phyloP scores from a whole-genome alignment of 2,329 filamentous ascomycete species.

The Diaporthe citri region DNA sequence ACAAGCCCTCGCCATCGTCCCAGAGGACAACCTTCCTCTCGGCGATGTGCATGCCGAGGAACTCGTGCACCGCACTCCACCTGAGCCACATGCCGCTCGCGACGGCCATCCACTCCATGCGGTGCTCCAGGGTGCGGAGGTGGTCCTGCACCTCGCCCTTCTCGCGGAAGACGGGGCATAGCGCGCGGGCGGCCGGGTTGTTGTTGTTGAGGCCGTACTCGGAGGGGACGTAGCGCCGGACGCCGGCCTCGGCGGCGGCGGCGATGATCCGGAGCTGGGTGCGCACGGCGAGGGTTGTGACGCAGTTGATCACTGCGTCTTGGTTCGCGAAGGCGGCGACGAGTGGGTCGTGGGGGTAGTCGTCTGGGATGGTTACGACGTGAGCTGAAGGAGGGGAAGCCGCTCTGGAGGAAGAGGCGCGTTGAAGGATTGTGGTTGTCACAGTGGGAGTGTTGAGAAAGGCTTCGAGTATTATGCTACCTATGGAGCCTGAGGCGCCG shows the following conservation, averaged over 20 bases:
- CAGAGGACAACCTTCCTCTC: slow-evolving; percentile 46
- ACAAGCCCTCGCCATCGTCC: slow-evolving; percentile 51
- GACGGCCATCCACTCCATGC: slow-evolving; percentile 50
- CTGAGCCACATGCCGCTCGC: slow-evolving; percentile 48
- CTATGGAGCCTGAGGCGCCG: slow-evolving; percentile 1
- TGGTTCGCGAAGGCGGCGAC: slow-evolving; percentile 45
- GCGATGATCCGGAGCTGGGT: slow-evolving; percentile 66
- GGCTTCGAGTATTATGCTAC: background rate
- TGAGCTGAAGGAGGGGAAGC: slow-evolving; percentile 41
- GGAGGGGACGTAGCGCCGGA: slow-evolving; percentile 67
- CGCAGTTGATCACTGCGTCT: slow-evolving; percentile 56
- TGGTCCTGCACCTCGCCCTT: slow-evolving; percentile 49
- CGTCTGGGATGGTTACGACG: slow-evolving; percentile 46
- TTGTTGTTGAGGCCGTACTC: slow-evolving; percentile 61
- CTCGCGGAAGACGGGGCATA: slow-evolving; percentile 45
- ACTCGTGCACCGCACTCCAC: slow-evolving; percentile 46
- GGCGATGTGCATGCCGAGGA: slow-evolving; percentile 43
- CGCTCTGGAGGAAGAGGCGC: slow-evolving; percentile 45
- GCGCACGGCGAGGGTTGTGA: slow-evolving; percentile 50
- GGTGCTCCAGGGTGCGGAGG: slow-evolving; percentile 44
- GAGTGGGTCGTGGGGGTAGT: slow-evolving; percentile 46
- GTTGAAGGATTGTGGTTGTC: slow-evolving; percentile 39
- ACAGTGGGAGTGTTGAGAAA: slow-evolving; percentile 1
- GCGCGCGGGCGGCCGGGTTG: slow-evolving; percentile 45
- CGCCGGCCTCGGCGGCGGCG: slow-evolving; percentile 66